Base-by-base conservation (phyloP, 1,284 basidiomycete species). In the Puccinia coronata region DNA sequence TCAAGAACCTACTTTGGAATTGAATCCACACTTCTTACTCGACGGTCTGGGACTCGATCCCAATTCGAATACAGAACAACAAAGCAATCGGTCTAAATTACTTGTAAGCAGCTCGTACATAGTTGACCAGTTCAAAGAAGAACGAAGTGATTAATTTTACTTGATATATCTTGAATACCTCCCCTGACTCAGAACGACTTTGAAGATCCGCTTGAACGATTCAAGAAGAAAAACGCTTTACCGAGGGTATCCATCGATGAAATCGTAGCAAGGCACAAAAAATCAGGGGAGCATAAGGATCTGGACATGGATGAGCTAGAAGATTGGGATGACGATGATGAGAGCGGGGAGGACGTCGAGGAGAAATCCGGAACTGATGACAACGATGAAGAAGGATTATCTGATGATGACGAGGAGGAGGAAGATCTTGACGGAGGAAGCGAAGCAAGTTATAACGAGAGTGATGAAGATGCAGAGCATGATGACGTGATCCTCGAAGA, bases 201-300 rank as follows among this genome's bases (percentile, higher is more conserved):
- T 11, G 84, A 83, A 43, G 84, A 85, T 53, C 83, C 83, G 34
- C 82, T 83, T 2, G 84, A 84, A 70, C 78, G 84, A 53, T 82
- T 84, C 76, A 82, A 81, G 65, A 84, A 84, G 49, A 84, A 84
- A 18, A 85, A 85, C 69, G 84, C 84, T 1, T 82, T 93, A 92
- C 88, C 90, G 84, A 91, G 92, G 20, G 90, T 97, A 70, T 94
- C 92, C 63, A 92, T 98, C 14, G 93, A 97, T 87, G 94, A 97
- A 85, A 97, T 96, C 83, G 95, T 96, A 84, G 91, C 91, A 67
- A 88, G 91, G 81, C 88, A 92, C 80, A 90, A 73, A 59, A 73
- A 73, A 57, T 39, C 79, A 31, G 61, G 18, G 28, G 70, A 80
- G 49, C 83, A 80, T 81, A 83, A 83, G 84, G 82, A 85, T 85